phyloP scores from a whole-genome alignment of 2,329 filamentous ascomycete genomes.

The Thelonectria olida region DNA sequence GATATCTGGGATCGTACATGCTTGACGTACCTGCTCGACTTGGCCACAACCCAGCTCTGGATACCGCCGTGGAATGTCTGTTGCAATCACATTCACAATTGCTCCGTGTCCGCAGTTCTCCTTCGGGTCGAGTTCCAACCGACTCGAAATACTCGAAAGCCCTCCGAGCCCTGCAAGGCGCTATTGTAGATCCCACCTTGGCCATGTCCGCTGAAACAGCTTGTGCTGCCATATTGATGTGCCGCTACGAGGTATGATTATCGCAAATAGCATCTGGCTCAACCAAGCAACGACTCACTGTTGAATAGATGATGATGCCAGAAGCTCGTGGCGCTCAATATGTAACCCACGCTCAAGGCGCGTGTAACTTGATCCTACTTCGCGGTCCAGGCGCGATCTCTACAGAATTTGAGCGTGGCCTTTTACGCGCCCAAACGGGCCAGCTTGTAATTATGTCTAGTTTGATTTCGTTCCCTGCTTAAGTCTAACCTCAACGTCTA shows the following conservation, averaged over 20 bases:
- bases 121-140: not conserved
- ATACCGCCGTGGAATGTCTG: not conserved
- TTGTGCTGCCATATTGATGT: not conserved
- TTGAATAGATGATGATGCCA: not conserved
- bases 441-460: not conserved
- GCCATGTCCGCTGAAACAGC: not conserved
- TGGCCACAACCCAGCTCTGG: not conserved
- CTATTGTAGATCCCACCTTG: not conserved
- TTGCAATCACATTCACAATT: not conserved
- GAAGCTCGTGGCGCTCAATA: not conserved
- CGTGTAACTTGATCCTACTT: not conserved
- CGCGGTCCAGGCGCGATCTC: not conserved
- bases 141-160: not conserved
- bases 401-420: not conserved
- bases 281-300: not conserved
- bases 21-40: not conserved
- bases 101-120: not conserved
- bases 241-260: not conserved
- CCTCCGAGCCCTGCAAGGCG: not conserved
- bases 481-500: not conserved
- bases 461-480: not conserved
- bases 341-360: not conserved
- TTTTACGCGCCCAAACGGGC: not conserved
- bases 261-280: not conserved
- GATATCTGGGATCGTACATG: not conserved